phyloP scores from a whole-genome alignment of 2,329 filamentous ascomycete genomes.

The Trichoderma polysporum region DNA sequence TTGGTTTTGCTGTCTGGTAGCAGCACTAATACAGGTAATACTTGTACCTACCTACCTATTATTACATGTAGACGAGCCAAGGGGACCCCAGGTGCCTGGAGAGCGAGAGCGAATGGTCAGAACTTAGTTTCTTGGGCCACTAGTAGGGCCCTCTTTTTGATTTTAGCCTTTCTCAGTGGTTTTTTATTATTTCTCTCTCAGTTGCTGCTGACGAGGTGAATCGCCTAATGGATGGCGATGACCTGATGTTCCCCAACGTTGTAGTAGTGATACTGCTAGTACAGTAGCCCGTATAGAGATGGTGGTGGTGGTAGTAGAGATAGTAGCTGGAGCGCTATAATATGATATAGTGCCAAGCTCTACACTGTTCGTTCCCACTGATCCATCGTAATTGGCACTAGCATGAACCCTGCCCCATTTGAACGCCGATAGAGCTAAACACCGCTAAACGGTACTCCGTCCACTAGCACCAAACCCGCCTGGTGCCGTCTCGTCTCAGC shows the following conservation, averaged over 20 bases:
- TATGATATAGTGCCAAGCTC: too few relatives aligned
- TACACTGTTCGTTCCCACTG: too few relatives aligned
- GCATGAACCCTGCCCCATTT: slow-evolving; percentile 7
- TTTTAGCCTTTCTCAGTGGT: not conserved
- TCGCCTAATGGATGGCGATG: not conserved
- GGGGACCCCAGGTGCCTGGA: not conserved
- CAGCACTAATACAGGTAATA: too few relatives aligned
- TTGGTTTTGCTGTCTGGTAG: not conserved
- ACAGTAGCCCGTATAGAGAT: not conserved
- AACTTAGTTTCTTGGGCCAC: not conserved
- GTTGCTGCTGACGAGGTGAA: not conserved
- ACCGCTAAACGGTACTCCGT: not conserved
- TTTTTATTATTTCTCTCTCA: not conserved
- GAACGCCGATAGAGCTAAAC: slow-evolving; percentile 7
- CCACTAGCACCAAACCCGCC: not conserved
- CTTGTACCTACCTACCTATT: not conserved
- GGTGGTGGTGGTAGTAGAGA: not conserved
- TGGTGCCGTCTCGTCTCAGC: not conserved
- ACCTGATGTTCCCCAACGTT: not conserved
- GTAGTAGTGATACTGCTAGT: too few relatives aligned
- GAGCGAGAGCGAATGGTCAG: not conserved
- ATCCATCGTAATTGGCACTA: not conserved
- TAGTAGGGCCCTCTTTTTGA: not conserved
- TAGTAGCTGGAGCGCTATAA: too few relatives aligned
- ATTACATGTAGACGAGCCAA: too few relatives aligned